Evolutionary conservation across 306 rosid species (phyloP).

Genomic region (Cucurbita moschata): DNA sequence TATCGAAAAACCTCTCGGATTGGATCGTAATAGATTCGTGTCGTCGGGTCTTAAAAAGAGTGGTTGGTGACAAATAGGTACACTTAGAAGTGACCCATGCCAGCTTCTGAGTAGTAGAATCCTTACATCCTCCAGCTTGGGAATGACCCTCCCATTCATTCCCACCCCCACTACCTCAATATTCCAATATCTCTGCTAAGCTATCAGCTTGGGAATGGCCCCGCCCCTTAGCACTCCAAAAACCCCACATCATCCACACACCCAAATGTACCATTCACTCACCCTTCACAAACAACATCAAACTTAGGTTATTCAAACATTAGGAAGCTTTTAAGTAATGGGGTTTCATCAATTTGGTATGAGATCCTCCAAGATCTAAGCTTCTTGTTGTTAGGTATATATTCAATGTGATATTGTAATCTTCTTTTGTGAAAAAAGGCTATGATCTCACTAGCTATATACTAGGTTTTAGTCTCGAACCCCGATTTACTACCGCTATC

Average conservation of each 20-base stretch:
- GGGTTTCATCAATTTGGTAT: no score
- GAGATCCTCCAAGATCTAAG: no score
- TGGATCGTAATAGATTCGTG: not conserved
- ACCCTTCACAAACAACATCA: not conserved
- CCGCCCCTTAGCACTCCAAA: not conserved
- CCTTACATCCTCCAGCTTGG: not conserved
- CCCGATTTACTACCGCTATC: no score
- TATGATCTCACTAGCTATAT: no score
- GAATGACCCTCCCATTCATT: not conserved
- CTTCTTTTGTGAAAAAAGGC: no score
- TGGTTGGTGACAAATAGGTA: not conserved
- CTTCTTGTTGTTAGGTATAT: no score
- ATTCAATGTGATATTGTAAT: no score
- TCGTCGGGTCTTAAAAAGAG: not conserved
- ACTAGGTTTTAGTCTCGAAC: not conserved
- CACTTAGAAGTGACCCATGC: constrained; percentile 8
- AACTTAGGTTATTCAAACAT: no score
- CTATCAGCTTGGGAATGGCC: not conserved
- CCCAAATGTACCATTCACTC: constrained; percentile 1
- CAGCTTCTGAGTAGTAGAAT: constrained; percentile 7
- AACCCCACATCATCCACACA: constrained; percentile 8
- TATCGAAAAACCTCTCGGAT: not conserved
- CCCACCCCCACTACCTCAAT: constrained; percentile 1
- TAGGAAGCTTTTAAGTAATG: no score
- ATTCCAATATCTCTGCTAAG: constrained; percentile 7